Evolutionary conservation across 106 monocot genomes (phyloP).

Genomic region (Amphibolis antarctica): DNA sequence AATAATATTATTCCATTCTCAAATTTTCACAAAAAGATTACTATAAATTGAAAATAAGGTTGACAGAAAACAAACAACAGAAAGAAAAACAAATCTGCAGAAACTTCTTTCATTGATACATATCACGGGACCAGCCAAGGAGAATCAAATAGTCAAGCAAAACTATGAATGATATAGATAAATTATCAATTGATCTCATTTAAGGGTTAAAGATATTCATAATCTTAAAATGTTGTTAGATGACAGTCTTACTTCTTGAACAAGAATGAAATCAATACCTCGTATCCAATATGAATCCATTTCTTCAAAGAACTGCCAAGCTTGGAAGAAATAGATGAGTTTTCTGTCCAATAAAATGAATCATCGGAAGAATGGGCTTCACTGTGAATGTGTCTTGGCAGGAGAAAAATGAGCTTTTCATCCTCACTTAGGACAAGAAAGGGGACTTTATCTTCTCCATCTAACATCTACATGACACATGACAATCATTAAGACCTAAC

Average conservation of each 20-base stretch:
- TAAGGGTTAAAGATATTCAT: not conserved
- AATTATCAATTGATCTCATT: not conserved
- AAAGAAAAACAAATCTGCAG: not conserved
- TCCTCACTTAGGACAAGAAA: not conserved
- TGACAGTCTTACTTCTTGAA: not conserved
- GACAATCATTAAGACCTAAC: slow-evolving; percentile 11
- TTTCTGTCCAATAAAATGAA: not conserved
- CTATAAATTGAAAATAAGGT: no score
- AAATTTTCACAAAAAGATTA: no score
- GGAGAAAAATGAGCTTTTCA: not conserved
- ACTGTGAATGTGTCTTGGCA: not conserved
- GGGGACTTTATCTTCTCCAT: not conserved
- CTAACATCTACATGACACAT: slow-evolving; percentile 2
- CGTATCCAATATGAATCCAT: not conserved
- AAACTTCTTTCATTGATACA: not conserved
- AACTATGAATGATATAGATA: no score
- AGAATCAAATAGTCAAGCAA: not conserved
- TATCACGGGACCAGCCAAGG: not conserved
- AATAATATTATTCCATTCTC: no score
- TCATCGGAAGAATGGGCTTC: not conserved
- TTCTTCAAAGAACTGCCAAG: not conserved
- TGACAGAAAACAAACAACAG: not conserved
- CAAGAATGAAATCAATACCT: not conserved
- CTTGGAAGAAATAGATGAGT: not conserved
- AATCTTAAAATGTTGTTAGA: not conserved